A percentile compares a stretch with the other conserved stretches of the same genome.
phyloP scores from a whole-genome alignment of 2,329 filamentous ascomycete genomes.

The Aspergillus sp. region DNA sequence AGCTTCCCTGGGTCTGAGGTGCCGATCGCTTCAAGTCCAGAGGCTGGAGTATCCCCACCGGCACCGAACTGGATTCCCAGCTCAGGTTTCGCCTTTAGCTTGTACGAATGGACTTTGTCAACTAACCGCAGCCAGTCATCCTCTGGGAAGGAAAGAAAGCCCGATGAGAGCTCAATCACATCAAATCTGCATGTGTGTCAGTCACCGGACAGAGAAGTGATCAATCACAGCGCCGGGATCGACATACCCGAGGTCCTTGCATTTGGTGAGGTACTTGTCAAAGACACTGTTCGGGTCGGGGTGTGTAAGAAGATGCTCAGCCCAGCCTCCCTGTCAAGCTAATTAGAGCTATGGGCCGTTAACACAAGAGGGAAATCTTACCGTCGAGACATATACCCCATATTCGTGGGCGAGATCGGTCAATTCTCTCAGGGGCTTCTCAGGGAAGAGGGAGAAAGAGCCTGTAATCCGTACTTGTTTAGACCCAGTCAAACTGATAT shows the following conservation, averaged over 20 bases:
- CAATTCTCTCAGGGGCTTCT: conserved; percentile 46
- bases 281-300: conserved; percentile 45
- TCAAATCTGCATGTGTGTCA: conserved; percentile 44
- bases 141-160: conserved; percentile 54
- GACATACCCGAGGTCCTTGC: conserved; percentile 49
- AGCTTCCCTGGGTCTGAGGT: conserved; percentile 52
- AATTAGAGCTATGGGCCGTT: neutral
- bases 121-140: conserved; percentile 56
- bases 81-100: conserved; percentile 55
- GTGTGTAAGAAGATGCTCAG: conserved; percentile 54
- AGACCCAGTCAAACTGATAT: neutral
- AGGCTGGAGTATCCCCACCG: conserved; percentile 52
- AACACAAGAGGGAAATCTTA: conserved; percentile 17
- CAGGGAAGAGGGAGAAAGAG: conserved; percentile 52
- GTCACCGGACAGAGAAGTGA: neutral
- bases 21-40: conserved; percentile 48
- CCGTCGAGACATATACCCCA: conserved; percentile 54
- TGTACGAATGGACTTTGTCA: conserved; percentile 47
- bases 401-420: conserved; percentile 51
- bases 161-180: conserved; percentile 54
- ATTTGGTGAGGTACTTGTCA: conserved; percentile 53
- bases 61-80: conserved; percentile 59
- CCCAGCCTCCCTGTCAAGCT: conserved; percentile 49
- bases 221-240: neutral
- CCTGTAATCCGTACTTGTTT: conserved; percentile 33